These are phyloP conservation scores for Daldinia vernicosa DNA, from an alignment of 495 filamentous ascomycete genomes.

Conservation along the genomic window DNA sequence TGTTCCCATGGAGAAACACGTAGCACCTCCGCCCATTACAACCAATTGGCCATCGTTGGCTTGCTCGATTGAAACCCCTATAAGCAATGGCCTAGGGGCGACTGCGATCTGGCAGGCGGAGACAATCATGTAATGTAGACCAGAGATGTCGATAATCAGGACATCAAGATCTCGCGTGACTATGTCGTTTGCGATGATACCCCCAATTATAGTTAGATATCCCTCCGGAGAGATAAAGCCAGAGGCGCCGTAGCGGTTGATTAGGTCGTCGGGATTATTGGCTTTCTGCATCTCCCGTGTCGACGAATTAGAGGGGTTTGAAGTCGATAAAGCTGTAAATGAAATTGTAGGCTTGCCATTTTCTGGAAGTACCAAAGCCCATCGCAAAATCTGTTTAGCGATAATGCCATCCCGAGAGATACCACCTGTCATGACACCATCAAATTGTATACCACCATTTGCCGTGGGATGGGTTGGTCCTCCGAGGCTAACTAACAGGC, in stretches of 20 bases:
- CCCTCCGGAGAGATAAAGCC: constrained; percentile 38
- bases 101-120: constrained; percentile 19
- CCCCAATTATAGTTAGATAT: constrained; percentile 57
- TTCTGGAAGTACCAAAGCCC: constrained; percentile 54
- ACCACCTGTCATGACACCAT: constrained; percentile 74
- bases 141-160: constrained; percentile 21
- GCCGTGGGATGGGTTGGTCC: constrained; percentile 1
- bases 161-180: constrained; percentile 49
- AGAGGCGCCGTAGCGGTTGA: constrained; percentile 51
- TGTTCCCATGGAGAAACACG: constrained; percentile 89
- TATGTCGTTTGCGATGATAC: constrained; percentile 54
- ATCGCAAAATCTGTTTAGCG: constrained; percentile 60
- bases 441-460: constrained; percentile 31
- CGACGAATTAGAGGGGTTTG: background rate
- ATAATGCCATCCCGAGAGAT: constrained; percentile 68
- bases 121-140: constrained; percentile 20
- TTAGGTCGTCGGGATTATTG: constrained; percentile 24
- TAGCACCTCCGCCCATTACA: constrained; percentile 81
- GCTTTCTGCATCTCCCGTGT: background rate
- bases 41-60: constrained; percentile 55
- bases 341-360: constrained; percentile 40
- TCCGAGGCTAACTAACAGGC: constrained; percentile 48
- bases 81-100: constrained; percentile 65
- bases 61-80: constrained; percentile 65
- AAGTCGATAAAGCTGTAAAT: constrained; percentile 28